phyloP scores from a whole-genome alignment of 768 basidiomycete species.

The Tylopilus plumbeoviolaceoides region DNA sequence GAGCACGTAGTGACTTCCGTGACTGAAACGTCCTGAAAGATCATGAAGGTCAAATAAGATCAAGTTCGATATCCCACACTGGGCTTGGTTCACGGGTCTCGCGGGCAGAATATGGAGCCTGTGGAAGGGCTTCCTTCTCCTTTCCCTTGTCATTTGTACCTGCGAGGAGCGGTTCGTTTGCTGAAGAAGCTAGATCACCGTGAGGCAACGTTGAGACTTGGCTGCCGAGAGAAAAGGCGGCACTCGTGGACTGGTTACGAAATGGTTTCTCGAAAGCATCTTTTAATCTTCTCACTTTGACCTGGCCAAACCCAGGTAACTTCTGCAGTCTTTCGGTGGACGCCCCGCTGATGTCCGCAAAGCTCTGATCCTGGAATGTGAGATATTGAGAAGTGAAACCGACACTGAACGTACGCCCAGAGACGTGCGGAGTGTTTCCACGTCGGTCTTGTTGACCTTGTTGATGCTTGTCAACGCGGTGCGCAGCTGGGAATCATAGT shows the following conservation, averaged over 20 bases:
- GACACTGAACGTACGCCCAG: constrained; percentile 65
- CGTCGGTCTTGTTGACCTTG: constrained; percentile 97
- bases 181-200: neutral
- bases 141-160: constrained; percentile 14
- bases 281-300: constrained; percentile 87
- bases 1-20: too few relatives aligned
- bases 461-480: constrained; percentile 82
- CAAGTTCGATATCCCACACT: constrained; percentile 71
- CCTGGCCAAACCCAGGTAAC: constrained; percentile 90
- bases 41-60: constrained; percentile 33
- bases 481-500: constrained; percentile 77
- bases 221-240: constrained; percentile 32
- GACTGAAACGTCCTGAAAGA: too few relatives aligned
- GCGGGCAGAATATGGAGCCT: constrained; percentile 4
- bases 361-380: constrained; percentile 55
- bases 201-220: constrained; percentile 15
- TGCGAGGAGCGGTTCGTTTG: neutral
- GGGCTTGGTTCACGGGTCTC: constrained; percentile 50
- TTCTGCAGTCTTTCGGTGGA: constrained; percentile 70
- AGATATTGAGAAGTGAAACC: neutral
- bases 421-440: constrained; percentile 86
- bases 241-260: constrained; percentile 58
- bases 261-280: constrained; percentile 92
- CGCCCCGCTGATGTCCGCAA: constrained; percentile 74
- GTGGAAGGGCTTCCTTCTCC: constrained; percentile 16